These are phyloP conservation scores for Diospyros kaki DNA, from an alignment of 148 eudicot genomes.

Conservation along the genomic window DNA sequence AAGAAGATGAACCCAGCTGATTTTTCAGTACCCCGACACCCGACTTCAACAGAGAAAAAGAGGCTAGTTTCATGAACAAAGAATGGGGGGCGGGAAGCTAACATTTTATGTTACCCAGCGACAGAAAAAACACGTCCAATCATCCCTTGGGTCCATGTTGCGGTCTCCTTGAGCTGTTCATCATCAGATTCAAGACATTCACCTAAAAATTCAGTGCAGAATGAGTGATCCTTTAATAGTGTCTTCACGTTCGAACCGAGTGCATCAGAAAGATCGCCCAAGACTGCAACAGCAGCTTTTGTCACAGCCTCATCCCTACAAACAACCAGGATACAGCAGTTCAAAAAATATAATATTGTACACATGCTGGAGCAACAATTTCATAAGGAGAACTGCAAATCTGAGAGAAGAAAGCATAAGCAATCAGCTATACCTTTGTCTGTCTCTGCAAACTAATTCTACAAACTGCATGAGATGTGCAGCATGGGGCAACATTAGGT, in stretches of 20 bases:
- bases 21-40: conserved; percentile 1
- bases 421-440: conserved; percentile 31
- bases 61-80: conserved; percentile 7
- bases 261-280: conserved; percentile 69
- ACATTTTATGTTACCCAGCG: conserved; percentile 6
- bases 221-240: conserved; percentile 45
- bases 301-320: conserved; percentile 60
- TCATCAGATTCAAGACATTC: conserved; percentile 57
- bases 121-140: conserved; percentile 40
- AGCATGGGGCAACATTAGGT: conserved; percentile 58
- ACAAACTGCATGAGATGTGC: conserved; percentile 56
- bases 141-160: conserved; percentile 65
- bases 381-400: background rate
- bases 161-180: conserved; percentile 55
- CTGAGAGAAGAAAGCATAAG: background rate
- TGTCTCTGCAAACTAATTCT: conserved; percentile 49
- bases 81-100: background rate
- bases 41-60: conserved; percentile 11
- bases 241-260: conserved; percentile 46
- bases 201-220: conserved; percentile 37
- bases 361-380: background rate
- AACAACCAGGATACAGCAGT: conserved; percentile 10
- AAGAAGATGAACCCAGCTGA: background rate
- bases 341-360: background rate
- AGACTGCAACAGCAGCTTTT: conserved; percentile 55